Evolutionary conservation across 1,139 yeast genomes (phyloP), one percentile per base, ranked within the genome.

Genomic region (Diutina pseudorugosa): DNA sequence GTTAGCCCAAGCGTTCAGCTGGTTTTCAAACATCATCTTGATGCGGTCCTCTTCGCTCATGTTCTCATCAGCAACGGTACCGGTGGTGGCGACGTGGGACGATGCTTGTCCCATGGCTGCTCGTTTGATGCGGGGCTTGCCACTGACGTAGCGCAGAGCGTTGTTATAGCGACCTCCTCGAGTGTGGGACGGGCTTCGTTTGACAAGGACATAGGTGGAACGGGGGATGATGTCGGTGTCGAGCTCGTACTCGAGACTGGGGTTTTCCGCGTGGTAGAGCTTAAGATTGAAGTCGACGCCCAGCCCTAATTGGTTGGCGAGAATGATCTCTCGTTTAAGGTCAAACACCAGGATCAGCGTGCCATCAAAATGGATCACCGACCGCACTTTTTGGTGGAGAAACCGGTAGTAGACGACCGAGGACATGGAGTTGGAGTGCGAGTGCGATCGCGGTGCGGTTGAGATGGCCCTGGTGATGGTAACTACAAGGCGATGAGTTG

Each of bases 341-440:
- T 93, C 98, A 70, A 91, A 93, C 12, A 91, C 96, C 11, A 95
- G 87, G 53, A 94, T 82, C 40, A 98, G 97, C 0, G 98, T 91
- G 30, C 98, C 98, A 66, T 94, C 98, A 65, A 93, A 94, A 52
- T 85, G 79, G 50, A 93, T 81, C 50, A 95, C 80, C 1, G 88
- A 81, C 50, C 87, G 83, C 52, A 80, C 83, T 65, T 83, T 85
- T 65, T 91, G 97, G 47, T 96, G 94, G 57, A 82, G 73, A 68
- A 93, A 93, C 65, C 82, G 79, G 65, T 93, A 93, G 65, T 89
- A 93, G 27, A 93, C 86, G 11, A 91, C 88, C 21, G 96, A 88
- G 18, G 95, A 85, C 98, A 93, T 93, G 52, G 36, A 11, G 30
- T 8, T 9, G 30, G 3, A 9, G 36, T 30, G 36, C 36, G 36